These are phyloP conservation scores for Beauveria caledonica DNA, from an alignment of 2,329 filamentous ascomycete genomes.

Conservation along the genomic window DNA sequence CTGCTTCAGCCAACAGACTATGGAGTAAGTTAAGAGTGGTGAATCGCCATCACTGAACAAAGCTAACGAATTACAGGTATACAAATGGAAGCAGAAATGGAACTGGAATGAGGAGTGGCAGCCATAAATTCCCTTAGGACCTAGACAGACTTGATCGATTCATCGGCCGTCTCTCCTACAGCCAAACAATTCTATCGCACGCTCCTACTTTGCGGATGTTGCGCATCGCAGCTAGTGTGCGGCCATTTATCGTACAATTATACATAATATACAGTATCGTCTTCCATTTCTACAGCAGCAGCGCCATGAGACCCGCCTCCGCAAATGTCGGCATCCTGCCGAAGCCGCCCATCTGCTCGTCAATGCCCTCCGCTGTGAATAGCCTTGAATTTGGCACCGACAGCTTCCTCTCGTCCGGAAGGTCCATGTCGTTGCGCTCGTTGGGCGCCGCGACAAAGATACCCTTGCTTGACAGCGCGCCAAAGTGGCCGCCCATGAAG, in stretches of 20 bases:
- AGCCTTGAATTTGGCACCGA: constrained; percentile 28
- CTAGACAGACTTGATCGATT: neutral
- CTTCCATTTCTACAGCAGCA: neutral
- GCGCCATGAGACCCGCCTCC: constrained; percentile 6
- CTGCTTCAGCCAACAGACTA: constrained; percentile 58
- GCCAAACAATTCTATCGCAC: no score
- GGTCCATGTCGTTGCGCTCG: constrained; percentile 10
- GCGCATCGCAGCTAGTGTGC: no score
- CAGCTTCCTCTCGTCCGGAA: constrained; percentile 24
- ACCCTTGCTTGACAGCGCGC: constrained; percentile 53
- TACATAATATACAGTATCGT: neutral
- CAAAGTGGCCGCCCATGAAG: constrained; percentile 43
- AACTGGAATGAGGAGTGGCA: constrained; percentile 30
- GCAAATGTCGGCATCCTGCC: constrained; percentile 9
- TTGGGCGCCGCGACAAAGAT: constrained; percentile 39
- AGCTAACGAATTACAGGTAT: constrained; percentile 29
- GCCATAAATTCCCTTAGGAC: no score
- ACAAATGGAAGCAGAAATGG: constrained; percentile 43
- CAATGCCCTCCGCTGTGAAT: constrained; percentile 14
- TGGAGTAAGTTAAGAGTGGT: constrained; percentile 47
- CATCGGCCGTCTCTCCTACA: neutral
- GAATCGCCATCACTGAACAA: neutral
- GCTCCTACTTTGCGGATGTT: no score
- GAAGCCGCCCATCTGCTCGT: neutral
- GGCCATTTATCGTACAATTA: neutral